Evolutionary conservation across 371 early-diverging fungal species (phyloP), one percentile per base, ranked within the genome.

Genomic region (Umbelopsis sp.): DNA sequence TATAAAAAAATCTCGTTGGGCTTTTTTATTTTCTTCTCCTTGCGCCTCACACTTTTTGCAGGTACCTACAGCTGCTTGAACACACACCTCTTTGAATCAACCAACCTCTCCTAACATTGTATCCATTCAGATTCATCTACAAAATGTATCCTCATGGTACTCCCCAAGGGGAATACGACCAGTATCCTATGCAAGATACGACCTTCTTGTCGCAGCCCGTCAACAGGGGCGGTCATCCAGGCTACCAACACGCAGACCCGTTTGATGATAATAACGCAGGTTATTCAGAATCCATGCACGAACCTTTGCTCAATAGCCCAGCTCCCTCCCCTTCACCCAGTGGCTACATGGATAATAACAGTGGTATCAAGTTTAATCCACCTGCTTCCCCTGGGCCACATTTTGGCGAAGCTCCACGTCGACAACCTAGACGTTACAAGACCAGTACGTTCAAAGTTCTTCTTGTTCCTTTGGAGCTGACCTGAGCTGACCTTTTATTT

Each of bases 401-500:
- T 65, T 81, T 67, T 69, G 85, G 84, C 8, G 76, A 80, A 20
- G 83, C 76, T 6, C 87, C 87, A 1, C 66, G 72, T 18, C 76
- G 79, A 44, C 87, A 87, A 65, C 76, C 80, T 22, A 75, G 87
- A 53, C 76, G 87, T 67, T 87, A 81, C 72, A 87, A 85, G 74
- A 87, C 87, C 67, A 80, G 86, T 48, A 85, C 22, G 57, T 14
- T 29, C 22, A 22, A 22, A 22, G 22, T 22, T 22, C 22, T 22
- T 5, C 32, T 41, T 25, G 22, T 51, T 63, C 37, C 32, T 63
- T 0, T 38, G 4, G 4, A 7, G 38, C 38, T 38, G 22, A 38
- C n/a, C 22, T 22, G 22, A 22, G 22, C 22, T 41, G 41, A 41
- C 41, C n/a, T n/a, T 0, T n/a, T 18, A 29, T 25, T 10, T 62